These are phyloP conservation scores for Scleroderma bovista DNA, from an alignment of 768 basidiomycete genomes.

Conservation along the genomic window DNA sequence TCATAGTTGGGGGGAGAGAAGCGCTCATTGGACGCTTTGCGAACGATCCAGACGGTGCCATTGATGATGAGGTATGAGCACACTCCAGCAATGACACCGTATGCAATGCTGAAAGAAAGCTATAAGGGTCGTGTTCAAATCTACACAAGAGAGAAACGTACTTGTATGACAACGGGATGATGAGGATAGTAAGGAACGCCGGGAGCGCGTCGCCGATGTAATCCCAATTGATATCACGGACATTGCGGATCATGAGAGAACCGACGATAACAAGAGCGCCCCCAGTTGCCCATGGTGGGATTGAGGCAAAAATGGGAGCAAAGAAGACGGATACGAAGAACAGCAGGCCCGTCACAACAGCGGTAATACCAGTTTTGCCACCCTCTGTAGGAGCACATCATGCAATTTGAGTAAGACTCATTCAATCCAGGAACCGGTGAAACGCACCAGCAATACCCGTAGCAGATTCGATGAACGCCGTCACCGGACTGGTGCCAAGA, in stretches of 20 bases:
- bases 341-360: slow-evolving; percentile 61
- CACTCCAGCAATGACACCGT: slow-evolving; percentile 82
- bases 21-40: slow-evolving; percentile 50
- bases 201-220: slow-evolving; percentile 86
- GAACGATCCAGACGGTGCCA: slow-evolving; percentile 54
- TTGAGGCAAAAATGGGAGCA: slow-evolving; percentile 82
- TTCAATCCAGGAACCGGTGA: background rate
- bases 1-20: slow-evolving; percentile 62
- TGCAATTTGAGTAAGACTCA: slow-evolving; percentile 4
- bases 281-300: slow-evolving; percentile 84
- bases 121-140: background rate
- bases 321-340: slow-evolving; percentile 88
- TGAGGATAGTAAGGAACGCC: slow-evolving; percentile 75
- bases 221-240: slow-evolving; percentile 84
- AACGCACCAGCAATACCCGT: slow-evolving; percentile 67
- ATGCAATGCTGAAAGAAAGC: slow-evolving; percentile 61
- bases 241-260: slow-evolving; percentile 85
- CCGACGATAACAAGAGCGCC: slow-evolving; percentile 82
- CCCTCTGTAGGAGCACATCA: slow-evolving; percentile 50
- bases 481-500: slow-evolving; percentile 76
- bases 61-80: slow-evolving; percentile 68
- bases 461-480: slow-evolving; percentile 78
- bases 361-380: slow-evolving; percentile 82
- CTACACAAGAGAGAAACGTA: slow-evolving; percentile 26
- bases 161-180: slow-evolving; percentile 79